A percentile compares a stretch with the other conserved stretches of the same genome.
Evolutionary conservation across 352 stramenopile genomes (phyloP).

Genomic region (Elongisporangium undulatum): DNA sequence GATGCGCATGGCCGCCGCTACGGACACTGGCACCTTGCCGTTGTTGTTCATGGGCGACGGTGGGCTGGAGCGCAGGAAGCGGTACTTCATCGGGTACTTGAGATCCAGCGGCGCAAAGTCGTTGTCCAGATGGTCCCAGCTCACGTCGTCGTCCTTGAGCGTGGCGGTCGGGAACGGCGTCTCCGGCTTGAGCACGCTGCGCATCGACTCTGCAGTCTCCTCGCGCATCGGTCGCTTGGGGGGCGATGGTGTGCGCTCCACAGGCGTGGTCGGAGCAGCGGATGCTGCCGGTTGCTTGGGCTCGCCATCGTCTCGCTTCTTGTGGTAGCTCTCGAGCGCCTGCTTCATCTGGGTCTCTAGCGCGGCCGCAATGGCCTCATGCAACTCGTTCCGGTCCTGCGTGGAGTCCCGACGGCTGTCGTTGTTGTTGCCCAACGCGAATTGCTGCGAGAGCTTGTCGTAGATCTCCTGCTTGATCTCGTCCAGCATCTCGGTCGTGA

Average conservation of each 20-base stretch:
- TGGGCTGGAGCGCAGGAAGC: constrained; percentile 25
- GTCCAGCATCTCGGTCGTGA: constrained; percentile 44
- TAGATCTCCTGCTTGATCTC: constrained; percentile 63
- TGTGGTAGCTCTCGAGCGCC: constrained; percentile 19
- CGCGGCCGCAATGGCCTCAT: constrained; percentile 41
- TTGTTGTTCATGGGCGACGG: constrained; percentile 10
- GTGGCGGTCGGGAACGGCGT: background rate
- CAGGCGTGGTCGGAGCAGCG: too few species aligned
- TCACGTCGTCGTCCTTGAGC: constrained; percentile 17
- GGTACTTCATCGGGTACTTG: constrained; percentile 41
- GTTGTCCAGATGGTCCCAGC: constrained; percentile 35
- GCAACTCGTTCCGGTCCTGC: constrained; percentile 24
- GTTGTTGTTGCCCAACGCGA: constrained; percentile 8
- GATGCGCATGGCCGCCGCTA: constrained; percentile 38
- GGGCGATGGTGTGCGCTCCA: background rate
- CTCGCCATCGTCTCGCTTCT: constrained; percentile 12
- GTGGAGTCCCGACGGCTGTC: background rate
- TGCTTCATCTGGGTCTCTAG: constrained; percentile 48
- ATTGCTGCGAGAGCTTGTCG: constrained; percentile 39
- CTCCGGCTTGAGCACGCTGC: background rate
- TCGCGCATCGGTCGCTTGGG: constrained; percentile 2
- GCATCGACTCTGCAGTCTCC: background rate
- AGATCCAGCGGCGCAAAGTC: constrained; percentile 42
- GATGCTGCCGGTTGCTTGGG: constrained; percentile 2
- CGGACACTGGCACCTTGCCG: constrained; percentile 7